A percentile compares a stretch with the other conserved stretches of the same genome.
These are phyloP conservation scores for Rosa persica DNA, from an alignment of 306 rosid species.

Conservation along the genomic window DNA sequence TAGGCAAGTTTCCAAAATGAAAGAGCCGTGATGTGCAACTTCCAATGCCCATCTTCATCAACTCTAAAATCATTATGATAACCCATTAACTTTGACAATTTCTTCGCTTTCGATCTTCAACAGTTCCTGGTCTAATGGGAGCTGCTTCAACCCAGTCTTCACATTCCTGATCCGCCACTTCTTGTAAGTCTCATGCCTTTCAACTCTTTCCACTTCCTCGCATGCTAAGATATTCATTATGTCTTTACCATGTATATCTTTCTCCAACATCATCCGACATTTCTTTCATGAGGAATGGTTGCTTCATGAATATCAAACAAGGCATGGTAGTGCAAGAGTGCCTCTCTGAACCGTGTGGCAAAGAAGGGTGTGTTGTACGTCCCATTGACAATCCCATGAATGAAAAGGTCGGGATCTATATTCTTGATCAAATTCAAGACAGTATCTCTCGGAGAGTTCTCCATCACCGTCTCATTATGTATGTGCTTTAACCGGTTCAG, in stretches of 20 bases:
- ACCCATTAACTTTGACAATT: slow-evolving; percentile 7
- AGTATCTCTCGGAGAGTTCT: too few relatives aligned
- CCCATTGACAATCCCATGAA: slow-evolving; percentile 29
- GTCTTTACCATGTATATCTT: slow-evolving; percentile 25
- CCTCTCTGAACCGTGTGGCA: slow-evolving; percentile 28
- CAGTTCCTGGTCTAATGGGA: slow-evolving; percentile 22
- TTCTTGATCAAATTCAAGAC: slow-evolving; percentile 26
- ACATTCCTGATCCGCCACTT: slow-evolving; percentile 28
- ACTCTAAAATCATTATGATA: too few relatives aligned
- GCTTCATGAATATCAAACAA: slow-evolving; percentile 31
- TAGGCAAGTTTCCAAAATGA: background rate
- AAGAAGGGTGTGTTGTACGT: slow-evolving; percentile 39
- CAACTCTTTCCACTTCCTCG: slow-evolving; percentile 31
- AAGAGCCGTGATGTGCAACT: background rate
- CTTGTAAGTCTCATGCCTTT: slow-evolving; percentile 36
- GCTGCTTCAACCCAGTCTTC: slow-evolving; percentile 34
- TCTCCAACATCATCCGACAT: slow-evolving; percentile 25
- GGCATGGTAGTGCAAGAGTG: slow-evolving; percentile 26
- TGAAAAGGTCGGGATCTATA: slow-evolving; percentile 25
- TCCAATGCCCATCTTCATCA: too few relatives aligned
- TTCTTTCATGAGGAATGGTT: slow-evolving; percentile 23
- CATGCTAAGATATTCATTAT: slow-evolving; percentile 33
- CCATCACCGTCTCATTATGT: too few relatives aligned
- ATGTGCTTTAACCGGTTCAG: slow-evolving; percentile 12
- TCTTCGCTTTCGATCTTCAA: background rate